phyloP scores from a whole-genome alignment of 2,329 filamentous ascomycete genomes.

The Corynespora cassiicola region DNA sequence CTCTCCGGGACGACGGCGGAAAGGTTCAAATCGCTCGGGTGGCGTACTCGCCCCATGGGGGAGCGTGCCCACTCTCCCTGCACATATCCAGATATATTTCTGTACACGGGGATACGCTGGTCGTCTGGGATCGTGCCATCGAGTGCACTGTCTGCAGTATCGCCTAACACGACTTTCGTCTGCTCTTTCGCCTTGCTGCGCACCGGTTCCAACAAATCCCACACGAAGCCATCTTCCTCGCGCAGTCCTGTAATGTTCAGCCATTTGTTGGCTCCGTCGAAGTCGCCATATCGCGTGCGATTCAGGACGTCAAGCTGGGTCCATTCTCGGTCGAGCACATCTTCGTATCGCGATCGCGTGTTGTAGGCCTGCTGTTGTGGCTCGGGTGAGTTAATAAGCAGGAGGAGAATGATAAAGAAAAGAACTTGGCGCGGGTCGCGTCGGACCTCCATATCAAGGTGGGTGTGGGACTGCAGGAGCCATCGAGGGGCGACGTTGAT shows the following conservation, averaged over 20 bases:
- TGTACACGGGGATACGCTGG: slow-evolving; percentile 67
- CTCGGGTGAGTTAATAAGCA: slow-evolving; percentile 46
- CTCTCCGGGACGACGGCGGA: slow-evolving; percentile 68
- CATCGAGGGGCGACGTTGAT: slow-evolving; percentile 26
- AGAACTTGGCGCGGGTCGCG: slow-evolving; percentile 44
- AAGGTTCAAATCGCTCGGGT: slow-evolving; percentile 54
- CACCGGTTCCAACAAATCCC: slow-evolving; percentile 74
- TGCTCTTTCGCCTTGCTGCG: slow-evolving; percentile 69
- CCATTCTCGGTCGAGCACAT: slow-evolving; percentile 59
- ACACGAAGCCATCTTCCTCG: slow-evolving; percentile 75
- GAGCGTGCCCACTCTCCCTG: slow-evolving; percentile 75
- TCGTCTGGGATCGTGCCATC: slow-evolving; percentile 46
- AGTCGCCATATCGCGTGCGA: slow-evolving; percentile 52
- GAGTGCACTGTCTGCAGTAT: slow-evolving; percentile 31
- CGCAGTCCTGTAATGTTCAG: slow-evolving; percentile 75
- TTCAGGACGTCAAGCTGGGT: slow-evolving; percentile 55
- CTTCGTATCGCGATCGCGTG: slow-evolving; percentile 47
- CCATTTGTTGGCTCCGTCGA: slow-evolving; percentile 56
- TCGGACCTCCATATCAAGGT: slow-evolving; percentile 44
- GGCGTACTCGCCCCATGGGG: slow-evolving; percentile 55
- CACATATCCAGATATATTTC: slow-evolving; percentile 78
- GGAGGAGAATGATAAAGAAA: slow-evolving; percentile 44
- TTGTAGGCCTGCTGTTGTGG: slow-evolving; percentile 41
- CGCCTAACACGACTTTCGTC: slow-evolving; percentile 49
- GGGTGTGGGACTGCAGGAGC: slow-evolving; percentile 24